Evolutionary conservation across 176 grass and related monocot species (phyloP).

Genomic region (Musa beccarii): DNA sequence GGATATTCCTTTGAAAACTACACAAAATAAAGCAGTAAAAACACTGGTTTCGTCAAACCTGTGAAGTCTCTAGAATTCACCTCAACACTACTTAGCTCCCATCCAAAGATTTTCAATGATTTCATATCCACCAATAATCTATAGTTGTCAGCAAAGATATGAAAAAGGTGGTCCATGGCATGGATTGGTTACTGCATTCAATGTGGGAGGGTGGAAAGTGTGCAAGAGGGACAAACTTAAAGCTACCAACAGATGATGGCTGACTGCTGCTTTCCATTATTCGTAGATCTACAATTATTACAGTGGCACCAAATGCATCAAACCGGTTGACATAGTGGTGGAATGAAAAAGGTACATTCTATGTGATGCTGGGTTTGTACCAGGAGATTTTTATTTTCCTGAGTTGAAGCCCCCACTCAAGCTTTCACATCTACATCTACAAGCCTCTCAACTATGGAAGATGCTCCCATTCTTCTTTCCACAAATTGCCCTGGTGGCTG

Average conservation of each 20-base stretch:
- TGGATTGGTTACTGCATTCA: background rate
- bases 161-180: background rate
- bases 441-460: no score
- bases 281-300: background rate
- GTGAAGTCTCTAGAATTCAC: background rate
- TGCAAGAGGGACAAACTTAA: conserved; percentile 4
- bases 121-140: background rate
- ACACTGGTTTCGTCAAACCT: no score
- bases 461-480: background rate
- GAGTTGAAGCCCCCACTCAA: background rate
- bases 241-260: background rate
- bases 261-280: background rate
- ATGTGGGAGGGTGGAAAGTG: background rate
- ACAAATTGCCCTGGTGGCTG: background rate
- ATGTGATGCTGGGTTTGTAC: background rate
- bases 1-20: no score
- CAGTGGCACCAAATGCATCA: background rate
- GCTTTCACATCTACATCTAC: background rate
- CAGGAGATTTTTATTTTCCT: background rate
- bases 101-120: background rate
- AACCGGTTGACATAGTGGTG: background rate
- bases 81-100: background rate
- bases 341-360: background rate
- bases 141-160: background rate
- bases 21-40: no score